Conservation (phyloP, 306 rosid species). For the Dryas alaskensis region DNA sequence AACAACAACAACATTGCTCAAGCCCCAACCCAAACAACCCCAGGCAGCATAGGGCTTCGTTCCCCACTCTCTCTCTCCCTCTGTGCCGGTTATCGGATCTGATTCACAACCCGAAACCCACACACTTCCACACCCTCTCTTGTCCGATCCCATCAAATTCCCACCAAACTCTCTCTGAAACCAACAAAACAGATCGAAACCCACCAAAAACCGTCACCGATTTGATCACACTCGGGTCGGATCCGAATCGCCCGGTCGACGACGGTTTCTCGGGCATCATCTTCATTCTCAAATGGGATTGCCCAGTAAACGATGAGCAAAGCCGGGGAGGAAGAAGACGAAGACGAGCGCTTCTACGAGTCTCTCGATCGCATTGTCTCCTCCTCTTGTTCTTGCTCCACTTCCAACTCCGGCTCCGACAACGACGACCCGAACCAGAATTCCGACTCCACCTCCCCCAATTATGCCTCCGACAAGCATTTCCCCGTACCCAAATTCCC, state of each 20-base stretch:
- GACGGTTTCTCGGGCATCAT: slow-evolving; percentile 42
- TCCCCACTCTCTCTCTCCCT: slow-evolving; percentile 34
- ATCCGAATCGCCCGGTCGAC: slow-evolving; percentile 25
- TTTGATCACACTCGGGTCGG: slow-evolving; percentile 16
- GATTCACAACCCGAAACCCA: slow-evolving; percentile 40
- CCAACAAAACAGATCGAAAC: background rate
- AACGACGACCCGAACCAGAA: background rate
- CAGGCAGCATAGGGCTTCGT: slow-evolving; percentile 68
- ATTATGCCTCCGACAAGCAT: slow-evolving; percentile 40
- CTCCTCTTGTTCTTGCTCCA: slow-evolving; percentile 82
- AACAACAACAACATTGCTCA: slow-evolving; percentile 28
- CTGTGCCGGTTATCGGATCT: slow-evolving; percentile 46
- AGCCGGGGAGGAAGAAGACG: slow-evolving; percentile 48
- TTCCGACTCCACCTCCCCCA: slow-evolving; percentile 36
- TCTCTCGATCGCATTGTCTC: slow-evolving; percentile 84
- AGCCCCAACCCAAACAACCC: slow-evolving; percentile 43
- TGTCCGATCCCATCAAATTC: slow-evolving; percentile 36
- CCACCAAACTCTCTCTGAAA: slow-evolving; percentile 6
- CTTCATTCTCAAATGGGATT: slow-evolving; percentile 69
- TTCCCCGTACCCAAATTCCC: slow-evolving; percentile 62
- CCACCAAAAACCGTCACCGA: background rate
- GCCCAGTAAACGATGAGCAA: slow-evolving; percentile 80
- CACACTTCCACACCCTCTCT: slow-evolving; percentile 16
- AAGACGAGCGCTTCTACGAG: slow-evolving; percentile 77
- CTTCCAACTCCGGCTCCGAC: slow-evolving; percentile 62